Evolutionary conservation across 257 asterid genomes (phyloP), one percentile per base, ranked within the genome.

Genomic region (Solanum virginianum): DNA sequence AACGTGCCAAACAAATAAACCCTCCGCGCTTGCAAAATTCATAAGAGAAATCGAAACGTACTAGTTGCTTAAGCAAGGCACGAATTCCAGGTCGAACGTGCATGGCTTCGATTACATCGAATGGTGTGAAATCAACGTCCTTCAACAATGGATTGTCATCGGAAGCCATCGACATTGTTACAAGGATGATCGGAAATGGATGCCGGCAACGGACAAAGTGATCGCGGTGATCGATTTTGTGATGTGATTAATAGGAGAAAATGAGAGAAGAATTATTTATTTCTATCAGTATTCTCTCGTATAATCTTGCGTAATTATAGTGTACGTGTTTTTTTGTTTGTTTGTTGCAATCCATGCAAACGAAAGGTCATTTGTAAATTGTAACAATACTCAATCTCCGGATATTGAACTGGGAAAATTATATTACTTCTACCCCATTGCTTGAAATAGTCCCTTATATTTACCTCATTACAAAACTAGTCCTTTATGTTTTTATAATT

Each of bases 31-130:
- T 36, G 5, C 24, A 45, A 18, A 80, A 6, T 56, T 22, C 9
- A 54, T 8, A 84, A 80, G 59, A 60, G 51, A 29, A 29, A 45
- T 62, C 49, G 39, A 11, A 8, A 20, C 94, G 49, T 86, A 96
- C 98, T 24, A 91, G 90, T 91, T 90, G 85, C 89, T 93, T 89
- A 55, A 96, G 90, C 93, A 96, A 87, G 32, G 91, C 92, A n/a
- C 98, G 98, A 84, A 94, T 89, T 51, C 99, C 99, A 14, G 98
- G 97, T 22, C 97, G 95, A 75, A 96, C 99, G 91, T 96, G 98
- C 11, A 86, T 85, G 66, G 98, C 94, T 53, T 93, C 89, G 87
- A 96, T 95, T 11, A 81, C 45, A 86, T 93, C 95, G 88, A 91
- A 96, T 8, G 98, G 99, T 29, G 99, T 98, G 89, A 96, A 96